phyloP scores from a whole-genome alignment of 345 rosid species.

The Odontarrhena argentea region DNA sequence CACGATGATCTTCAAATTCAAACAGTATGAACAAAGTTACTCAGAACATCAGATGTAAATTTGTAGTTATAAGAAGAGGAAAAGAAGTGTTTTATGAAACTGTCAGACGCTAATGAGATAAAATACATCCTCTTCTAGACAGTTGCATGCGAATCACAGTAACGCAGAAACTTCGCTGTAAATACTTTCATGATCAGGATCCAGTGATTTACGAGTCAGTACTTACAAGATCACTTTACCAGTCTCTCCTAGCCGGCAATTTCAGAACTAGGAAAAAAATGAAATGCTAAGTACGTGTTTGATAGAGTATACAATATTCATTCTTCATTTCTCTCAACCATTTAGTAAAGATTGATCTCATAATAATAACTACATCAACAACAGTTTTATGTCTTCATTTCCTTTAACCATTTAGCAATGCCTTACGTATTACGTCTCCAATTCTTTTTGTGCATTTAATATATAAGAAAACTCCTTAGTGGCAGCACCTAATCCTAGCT shows the following conservation, averaged over 20 bases:
- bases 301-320: conserved; percentile 3
- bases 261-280: neutral
- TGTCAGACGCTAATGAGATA: neutral
- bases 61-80: neutral
- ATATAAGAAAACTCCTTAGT: neutral
- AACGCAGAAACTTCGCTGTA: conserved; percentile 2
- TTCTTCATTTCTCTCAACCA: too few relatives aligned
- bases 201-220: neutral
- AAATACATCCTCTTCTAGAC: conserved; percentile 1
- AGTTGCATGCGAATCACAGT: neutral
- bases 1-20: conserved; percentile 12
- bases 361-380: conserved; percentile 9
- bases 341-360: neutral
- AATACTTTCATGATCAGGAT: neutral
- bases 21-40: conserved; percentile 13
- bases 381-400: conserved; percentile 13
- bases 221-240: neutral
- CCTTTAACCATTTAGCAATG: conserved; percentile 24
- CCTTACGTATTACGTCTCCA: conserved; percentile 14
- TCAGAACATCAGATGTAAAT: neutral
- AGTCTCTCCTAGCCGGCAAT: neutral
- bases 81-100: neutral
- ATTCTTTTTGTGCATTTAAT: neutral
- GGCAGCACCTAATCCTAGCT: conserved; percentile 19
- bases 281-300: neutral